A percentile compares a stretch with the other conserved stretches of the same genome.
phyloP scores from a whole-genome alignment of 768 basidiomycete genomes.

The Xerocomellus intermedius region DNA sequence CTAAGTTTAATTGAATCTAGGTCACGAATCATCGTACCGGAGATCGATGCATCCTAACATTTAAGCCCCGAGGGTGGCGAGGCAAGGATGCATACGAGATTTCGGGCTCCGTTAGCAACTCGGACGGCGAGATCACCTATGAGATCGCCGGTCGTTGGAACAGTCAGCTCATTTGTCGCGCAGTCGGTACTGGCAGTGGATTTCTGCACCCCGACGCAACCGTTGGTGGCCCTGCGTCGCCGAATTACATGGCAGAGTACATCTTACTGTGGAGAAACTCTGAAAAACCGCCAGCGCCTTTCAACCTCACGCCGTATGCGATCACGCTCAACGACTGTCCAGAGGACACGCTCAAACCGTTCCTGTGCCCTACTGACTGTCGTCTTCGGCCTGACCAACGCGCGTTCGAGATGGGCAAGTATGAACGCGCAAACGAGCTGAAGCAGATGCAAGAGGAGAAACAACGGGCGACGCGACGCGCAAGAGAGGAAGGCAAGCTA shows the following conservation, averaged over 20 bases:
- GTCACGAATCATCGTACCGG: constrained; percentile 88
- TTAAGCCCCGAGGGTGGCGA: constrained; percentile 95
- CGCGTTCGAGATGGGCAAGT: constrained; percentile 88
- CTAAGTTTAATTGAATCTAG: constrained; percentile 27
- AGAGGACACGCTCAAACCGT: constrained; percentile 60
- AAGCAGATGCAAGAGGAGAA: constrained; percentile 82
- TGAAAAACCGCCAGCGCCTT: constrained; percentile 77
- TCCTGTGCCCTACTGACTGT: constrained; percentile 88
- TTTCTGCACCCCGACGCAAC: constrained; percentile 71
- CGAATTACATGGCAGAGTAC: constrained; percentile 60
- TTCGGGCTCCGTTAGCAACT: constrained; percentile 75
- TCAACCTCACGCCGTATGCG: constrained; percentile 94
- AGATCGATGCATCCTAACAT: constrained; percentile 85
- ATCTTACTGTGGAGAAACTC: constrained; percentile 93
- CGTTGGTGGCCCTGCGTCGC: constrained; percentile 44
- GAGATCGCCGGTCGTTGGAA: constrained; percentile 97
- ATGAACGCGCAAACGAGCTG: constrained; percentile 77
- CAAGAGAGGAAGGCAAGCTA: constrained; percentile 70
- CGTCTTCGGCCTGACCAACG: constrained; percentile 90
- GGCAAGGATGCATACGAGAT: constrained; percentile 92
- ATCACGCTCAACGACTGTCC: constrained; percentile 91
- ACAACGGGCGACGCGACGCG: constrained; percentile 66
- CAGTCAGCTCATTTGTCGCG: constrained; percentile 86
- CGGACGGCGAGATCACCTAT: constrained; percentile 63
- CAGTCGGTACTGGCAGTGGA: constrained; percentile 57